These are phyloP conservation scores for Elymus sibiricus DNA, from an alignment of 176 grass and related monocot genomes.

Conservation along the genomic window DNA sequence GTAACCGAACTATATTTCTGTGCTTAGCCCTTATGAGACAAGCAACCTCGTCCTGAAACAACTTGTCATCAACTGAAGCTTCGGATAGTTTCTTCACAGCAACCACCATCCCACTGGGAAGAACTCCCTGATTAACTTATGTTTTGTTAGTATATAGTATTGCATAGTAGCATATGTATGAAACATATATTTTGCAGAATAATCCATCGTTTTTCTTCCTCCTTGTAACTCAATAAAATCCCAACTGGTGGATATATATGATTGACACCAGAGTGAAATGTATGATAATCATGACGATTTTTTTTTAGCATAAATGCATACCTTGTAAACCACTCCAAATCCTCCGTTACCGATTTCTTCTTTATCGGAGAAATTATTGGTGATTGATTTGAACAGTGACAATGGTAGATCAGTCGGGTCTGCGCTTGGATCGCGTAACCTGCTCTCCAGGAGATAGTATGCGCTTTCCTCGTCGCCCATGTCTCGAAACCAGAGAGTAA, in stretches of 20 bases:
- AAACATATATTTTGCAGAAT: no score
- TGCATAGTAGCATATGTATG: no score
- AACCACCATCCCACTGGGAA: neutral
- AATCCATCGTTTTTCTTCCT: no score
- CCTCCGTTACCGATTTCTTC: neutral
- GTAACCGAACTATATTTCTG: neutral
- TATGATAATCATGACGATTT: no score
- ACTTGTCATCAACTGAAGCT: neutral
- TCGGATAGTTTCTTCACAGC: slow-evolving; percentile 2
- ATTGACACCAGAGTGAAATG: no score
- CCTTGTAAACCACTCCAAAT: neutral
- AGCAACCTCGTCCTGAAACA: neutral
- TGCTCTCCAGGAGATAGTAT: neutral
- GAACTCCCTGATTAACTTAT: neutral
- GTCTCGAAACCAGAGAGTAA: neutral
- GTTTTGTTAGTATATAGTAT: neutral
- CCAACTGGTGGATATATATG: no score
- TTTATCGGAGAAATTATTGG: neutral
- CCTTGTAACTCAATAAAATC: no score
- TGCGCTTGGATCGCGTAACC: neutral
- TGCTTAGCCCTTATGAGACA: neutral
- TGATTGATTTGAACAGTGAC: neutral
- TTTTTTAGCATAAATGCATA: neutral
- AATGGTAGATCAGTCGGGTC: neutral
- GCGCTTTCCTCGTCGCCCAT: neutral